Conservation (phyloP, 2,329 filamentous ascomycete species). For the Colletotrichum horii region DNA sequence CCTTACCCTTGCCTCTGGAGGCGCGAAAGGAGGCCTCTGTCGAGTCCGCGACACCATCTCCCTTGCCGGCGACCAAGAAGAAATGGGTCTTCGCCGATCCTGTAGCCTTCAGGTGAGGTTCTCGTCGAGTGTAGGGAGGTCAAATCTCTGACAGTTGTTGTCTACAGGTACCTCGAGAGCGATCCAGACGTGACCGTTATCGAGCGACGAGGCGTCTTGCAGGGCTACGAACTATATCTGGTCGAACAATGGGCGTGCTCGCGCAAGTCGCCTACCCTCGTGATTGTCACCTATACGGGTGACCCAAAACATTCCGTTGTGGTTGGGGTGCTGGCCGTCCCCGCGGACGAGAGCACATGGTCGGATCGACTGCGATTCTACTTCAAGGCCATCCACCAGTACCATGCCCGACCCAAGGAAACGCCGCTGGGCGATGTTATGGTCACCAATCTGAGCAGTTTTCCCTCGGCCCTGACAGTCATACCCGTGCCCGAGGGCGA, state of each 20-base stretch:
- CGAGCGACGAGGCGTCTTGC: slow-evolving; percentile 71
- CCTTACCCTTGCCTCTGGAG: slow-evolving; percentile 13
- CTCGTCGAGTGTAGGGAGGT: neutral
- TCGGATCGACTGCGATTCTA: slow-evolving; percentile 80
- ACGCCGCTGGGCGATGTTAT: slow-evolving; percentile 85
- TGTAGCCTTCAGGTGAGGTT: slow-evolving; percentile 57
- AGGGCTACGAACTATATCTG: slow-evolving; percentile 90
- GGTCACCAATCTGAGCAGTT: slow-evolving; percentile 92
- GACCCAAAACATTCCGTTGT: slow-evolving; percentile 79
- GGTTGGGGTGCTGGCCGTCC: slow-evolving; percentile 82
- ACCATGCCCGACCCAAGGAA: slow-evolving; percentile 82
- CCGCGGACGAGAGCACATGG: slow-evolving; percentile 80
- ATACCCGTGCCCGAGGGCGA: slow-evolving; percentile 90
- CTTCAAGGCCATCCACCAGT: slow-evolving; percentile 84
- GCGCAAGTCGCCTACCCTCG: slow-evolving; percentile 84
- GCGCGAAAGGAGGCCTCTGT: slow-evolving; percentile 13
- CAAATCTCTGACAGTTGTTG: neutral
- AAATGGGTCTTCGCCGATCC: slow-evolving; percentile 64
- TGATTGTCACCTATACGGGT: slow-evolving; percentile 93
- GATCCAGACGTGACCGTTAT: slow-evolving; percentile 79
- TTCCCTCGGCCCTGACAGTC: slow-evolving; percentile 91
- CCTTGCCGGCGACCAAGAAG: slow-evolving; percentile 38
- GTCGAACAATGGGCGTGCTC: slow-evolving; percentile 99
- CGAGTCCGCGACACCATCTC: slow-evolving; percentile 16
- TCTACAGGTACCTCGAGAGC: slow-evolving; percentile 77